These are phyloP conservation scores for Chalciporus pseudorubinellus DNA, from an alignment of 768 basidiomycete species.

Conservation along the genomic window DNA sequence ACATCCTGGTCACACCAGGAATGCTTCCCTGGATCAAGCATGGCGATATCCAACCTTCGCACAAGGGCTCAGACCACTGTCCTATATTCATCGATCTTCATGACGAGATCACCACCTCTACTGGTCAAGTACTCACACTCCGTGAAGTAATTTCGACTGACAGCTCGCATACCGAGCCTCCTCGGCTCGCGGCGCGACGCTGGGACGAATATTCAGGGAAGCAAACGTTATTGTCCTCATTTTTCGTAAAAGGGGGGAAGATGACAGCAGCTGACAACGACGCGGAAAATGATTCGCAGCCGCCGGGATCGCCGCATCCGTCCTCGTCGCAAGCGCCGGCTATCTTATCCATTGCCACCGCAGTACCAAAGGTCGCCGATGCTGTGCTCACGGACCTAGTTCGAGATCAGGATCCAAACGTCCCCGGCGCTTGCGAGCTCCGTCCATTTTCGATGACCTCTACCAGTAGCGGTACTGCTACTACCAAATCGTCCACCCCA, in stretches of 20 bases:
- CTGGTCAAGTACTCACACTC: conserved; percentile 35
- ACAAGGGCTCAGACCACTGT: conserved; percentile 97
- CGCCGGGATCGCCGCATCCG: conserved; percentile 26
- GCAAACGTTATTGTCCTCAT: conserved; percentile 76
- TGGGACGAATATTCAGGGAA: conserved; percentile 89
- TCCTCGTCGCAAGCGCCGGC: conserved; percentile 25
- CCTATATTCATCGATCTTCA: conserved; percentile 91
- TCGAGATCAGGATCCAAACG: conserved; percentile 17
- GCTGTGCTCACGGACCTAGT: conserved; percentile 22
- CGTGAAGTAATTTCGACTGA: conserved; percentile 38
- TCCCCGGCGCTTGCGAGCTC: conserved; percentile 3
- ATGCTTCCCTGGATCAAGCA: conserved; percentile 90
- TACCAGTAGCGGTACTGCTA: conserved; percentile 9
- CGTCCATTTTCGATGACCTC: conserved; percentile 23
- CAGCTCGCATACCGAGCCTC: conserved; percentile 42
- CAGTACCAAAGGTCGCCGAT: conserved; percentile 10
- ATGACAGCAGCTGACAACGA: conserved; percentile 15
- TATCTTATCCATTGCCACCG: conserved; percentile 25
- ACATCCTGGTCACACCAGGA: conserved; percentile 84
- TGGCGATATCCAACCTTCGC: conserved; percentile 74
- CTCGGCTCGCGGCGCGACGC: conserved; percentile 72
- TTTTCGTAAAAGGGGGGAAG: conserved; percentile 62
- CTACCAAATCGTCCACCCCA: conserved; percentile 9
- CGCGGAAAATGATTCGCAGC: conserved; percentile 19
- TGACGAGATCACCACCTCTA: conserved; percentile 61